These are phyloP conservation scores for Aspergillus mulundensis DNA, from an alignment of 495 filamentous ascomycete genomes.

Conservation along the genomic window DNA sequence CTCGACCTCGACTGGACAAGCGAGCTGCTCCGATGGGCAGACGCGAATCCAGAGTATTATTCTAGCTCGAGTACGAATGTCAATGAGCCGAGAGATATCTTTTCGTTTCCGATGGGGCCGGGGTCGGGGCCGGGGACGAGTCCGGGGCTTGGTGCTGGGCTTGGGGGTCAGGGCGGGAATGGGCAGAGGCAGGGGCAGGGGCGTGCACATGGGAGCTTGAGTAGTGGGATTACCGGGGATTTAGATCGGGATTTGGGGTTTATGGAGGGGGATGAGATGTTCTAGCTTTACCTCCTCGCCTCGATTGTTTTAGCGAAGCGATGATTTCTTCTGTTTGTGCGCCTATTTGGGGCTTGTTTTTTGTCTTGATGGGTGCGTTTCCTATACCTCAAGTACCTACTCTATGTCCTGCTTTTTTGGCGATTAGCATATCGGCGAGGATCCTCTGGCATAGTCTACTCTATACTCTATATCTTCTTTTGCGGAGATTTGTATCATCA, in stretches of 20 bases:
- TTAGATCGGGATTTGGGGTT: constrained; percentile 41
- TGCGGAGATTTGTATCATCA: too few species aligned
- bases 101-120: constrained; percentile 19
- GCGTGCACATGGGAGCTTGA: constrained; percentile 3
- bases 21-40: constrained; percentile 29
- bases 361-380: neutral
- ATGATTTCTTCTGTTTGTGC: neutral
- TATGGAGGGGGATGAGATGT: constrained; percentile 34
- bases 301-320: too few species aligned
- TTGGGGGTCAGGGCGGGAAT: neutral
- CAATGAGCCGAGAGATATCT: constrained; percentile 24
- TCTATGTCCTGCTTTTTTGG: neutral
- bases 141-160: neutral
- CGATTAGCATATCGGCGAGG: neutral
- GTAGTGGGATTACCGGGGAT: constrained; percentile 38
- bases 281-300: constrained; percentile 14
- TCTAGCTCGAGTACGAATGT: neutral
- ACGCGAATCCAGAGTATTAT: constrained; percentile 14
- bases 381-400: neutral
- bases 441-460: too few species aligned
- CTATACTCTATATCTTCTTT: too few species aligned
- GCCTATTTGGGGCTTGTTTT: neutral
- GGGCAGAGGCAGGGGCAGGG: neutral
- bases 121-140: neutral
- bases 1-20: constrained; percentile 34